These are phyloP conservation scores for Eucalyptus cladocalyx DNA, from an alignment of 345 rosid genomes.

Conservation along the genomic window DNA sequence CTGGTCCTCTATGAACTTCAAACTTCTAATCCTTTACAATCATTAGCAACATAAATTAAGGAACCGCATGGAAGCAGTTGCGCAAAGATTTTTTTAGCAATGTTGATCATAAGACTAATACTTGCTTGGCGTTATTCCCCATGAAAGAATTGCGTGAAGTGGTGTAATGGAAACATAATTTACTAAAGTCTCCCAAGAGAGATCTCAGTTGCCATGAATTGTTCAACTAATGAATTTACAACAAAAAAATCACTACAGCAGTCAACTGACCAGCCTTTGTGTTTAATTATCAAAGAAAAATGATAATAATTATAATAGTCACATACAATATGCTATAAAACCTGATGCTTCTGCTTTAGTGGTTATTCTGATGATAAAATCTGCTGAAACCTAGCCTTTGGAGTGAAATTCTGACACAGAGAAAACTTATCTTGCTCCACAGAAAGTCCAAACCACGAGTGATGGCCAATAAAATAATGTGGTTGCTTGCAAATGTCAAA, in stretches of 20 bases:
- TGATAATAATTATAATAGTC: background rate
- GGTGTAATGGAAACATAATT: background rate
- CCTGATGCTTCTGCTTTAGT: background rate
- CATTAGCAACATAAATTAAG: background rate
- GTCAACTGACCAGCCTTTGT: background rate
- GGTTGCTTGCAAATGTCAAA: background rate
- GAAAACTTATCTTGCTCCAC: background rate
- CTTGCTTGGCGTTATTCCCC: background rate
- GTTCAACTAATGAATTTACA: background rate
- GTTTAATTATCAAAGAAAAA: background rate
- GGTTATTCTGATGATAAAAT: background rate
- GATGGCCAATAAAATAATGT: background rate
- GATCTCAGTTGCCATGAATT: background rate
- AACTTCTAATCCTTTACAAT: background rate
- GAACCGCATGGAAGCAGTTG: background rate
- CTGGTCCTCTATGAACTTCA: background rate
- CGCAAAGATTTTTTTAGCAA: background rate
- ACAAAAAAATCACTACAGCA: background rate
- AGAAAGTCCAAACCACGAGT: background rate
- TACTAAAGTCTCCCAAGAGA: background rate
- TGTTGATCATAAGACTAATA: background rate
- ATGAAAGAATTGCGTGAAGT: background rate
- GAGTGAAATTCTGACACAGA: background rate
- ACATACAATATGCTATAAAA: background rate
- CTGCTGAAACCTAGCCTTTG: background rate